Conservation (phyloP, 1,139 yeast genomes). For the Sugiyamaella pinicola region DNA sequence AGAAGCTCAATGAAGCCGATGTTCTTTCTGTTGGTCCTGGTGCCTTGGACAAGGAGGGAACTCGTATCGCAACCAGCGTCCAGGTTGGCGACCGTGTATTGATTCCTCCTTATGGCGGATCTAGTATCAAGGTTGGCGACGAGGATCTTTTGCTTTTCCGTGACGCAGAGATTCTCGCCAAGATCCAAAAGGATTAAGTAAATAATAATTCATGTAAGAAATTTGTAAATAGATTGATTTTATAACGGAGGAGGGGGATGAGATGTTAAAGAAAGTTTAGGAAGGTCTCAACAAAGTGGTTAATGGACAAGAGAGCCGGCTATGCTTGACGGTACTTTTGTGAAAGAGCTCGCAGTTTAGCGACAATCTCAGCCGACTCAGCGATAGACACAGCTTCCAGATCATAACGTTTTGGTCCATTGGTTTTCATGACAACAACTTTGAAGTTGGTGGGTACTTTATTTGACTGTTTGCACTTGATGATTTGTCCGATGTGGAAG, state of each 20-base stretch:
- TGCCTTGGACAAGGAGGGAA: slow-evolving; percentile 58
- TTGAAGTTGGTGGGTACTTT: slow-evolving; percentile 82
- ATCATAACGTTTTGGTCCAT: slow-evolving; percentile 76
- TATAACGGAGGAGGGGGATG: too few species aligned
- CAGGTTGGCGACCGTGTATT: slow-evolving; percentile 88
- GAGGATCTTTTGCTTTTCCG: slow-evolving; percentile 56
- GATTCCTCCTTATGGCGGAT: slow-evolving; percentile 90
- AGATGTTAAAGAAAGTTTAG: too few species aligned
- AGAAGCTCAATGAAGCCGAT: slow-evolving; percentile 70
- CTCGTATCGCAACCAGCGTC: slow-evolving; percentile 70
- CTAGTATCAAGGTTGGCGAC: slow-evolving; percentile 83
- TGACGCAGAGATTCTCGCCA: slow-evolving; percentile 93
- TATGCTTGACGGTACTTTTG: slow-evolving; percentile 26
- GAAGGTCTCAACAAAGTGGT: too few species aligned
- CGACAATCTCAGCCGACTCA: slow-evolving; percentile 76
- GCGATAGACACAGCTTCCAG: slow-evolving; percentile 68
- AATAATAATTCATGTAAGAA: background rate
- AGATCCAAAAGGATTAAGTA: slow-evolving; percentile 54
- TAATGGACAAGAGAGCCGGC: background rate
- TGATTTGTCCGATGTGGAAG: slow-evolving; percentile 80
- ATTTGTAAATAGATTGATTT: slow-evolving; percentile 5
- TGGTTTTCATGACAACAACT: slow-evolving; percentile 70
- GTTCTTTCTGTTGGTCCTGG: slow-evolving; percentile 57
- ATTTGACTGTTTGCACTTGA: slow-evolving; percentile 72
- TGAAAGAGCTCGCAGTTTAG: slow-evolving; percentile 49